A percentile compares a stretch with the other conserved stretches of the same genome.
These are phyloP conservation scores for Pleurostoma richardsiae DNA, from an alignment of 2,329 filamentous ascomycete genomes.

Conservation along the genomic window DNA sequence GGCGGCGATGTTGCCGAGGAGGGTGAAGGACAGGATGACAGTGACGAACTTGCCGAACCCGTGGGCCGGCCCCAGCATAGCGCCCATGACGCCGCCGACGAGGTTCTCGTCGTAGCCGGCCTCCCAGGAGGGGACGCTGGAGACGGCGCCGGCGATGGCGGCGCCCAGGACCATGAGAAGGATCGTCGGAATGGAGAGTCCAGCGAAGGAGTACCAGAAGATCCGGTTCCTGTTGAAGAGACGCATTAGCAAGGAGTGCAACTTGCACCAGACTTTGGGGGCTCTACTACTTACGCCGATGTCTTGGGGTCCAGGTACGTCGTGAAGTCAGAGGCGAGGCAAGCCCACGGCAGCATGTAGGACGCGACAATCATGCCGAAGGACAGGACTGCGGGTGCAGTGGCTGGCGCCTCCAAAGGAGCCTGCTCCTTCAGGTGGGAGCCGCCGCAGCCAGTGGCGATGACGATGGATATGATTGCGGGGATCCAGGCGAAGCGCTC, in stretches of 20 bases:
- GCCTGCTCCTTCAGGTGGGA: conserved; percentile 43
- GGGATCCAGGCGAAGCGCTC: conserved; percentile 55
- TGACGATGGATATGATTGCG: conserved; percentile 47
- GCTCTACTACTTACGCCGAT: conserved; percentile 33
- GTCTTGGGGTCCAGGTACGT: conserved; percentile 55
- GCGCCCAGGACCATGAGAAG: conserved; percentile 59
- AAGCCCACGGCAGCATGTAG: conserved; percentile 59
- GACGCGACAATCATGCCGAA: conserved; percentile 59
- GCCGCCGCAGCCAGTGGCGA: conserved; percentile 50
- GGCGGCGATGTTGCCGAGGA: conserved; percentile 55
- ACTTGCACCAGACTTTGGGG: neutral
- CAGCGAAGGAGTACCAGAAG: conserved; percentile 52
- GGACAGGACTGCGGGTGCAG: conserved; percentile 41
- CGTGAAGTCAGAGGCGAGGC: conserved; percentile 54
- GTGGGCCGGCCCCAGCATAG: conserved; percentile 52
- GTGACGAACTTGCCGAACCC: conserved; percentile 60
- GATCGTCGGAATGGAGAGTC: conserved; percentile 49
- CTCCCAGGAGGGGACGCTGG: conserved; percentile 48
- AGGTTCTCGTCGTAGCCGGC: conserved; percentile 46
- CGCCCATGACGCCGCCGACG: conserved; percentile 54
- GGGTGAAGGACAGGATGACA: conserved; percentile 50
- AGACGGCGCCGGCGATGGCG: conserved; percentile 56
- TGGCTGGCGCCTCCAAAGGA: conserved; percentile 28
- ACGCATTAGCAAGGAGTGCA: neutral
- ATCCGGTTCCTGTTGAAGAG: conserved; percentile 21